These are phyloP conservation scores for Botrytis medusae DNA, from an alignment of 2,329 filamentous ascomycete genomes.

Conservation along the genomic window DNA sequence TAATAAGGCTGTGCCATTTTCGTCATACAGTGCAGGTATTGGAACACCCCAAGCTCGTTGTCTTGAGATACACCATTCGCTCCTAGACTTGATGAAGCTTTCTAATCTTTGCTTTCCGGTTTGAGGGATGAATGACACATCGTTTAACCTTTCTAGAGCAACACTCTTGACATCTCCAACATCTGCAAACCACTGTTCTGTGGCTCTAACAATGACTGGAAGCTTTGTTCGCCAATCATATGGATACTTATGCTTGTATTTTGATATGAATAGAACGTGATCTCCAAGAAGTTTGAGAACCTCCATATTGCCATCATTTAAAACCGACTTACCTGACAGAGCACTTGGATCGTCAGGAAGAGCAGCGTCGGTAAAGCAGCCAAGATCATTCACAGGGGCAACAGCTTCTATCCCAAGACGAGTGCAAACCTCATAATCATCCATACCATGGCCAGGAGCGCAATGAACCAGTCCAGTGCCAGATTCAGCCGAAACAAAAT, in stretches of 20 bases:
- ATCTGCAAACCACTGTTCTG: constrained; percentile 97
- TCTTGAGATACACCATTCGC: constrained; percentile 96
- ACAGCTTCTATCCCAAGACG: constrained; percentile 69
- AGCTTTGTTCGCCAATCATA: constrained; percentile 97
- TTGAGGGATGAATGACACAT: constrained; percentile 77
- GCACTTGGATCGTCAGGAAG: constrained; percentile 66
- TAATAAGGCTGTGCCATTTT: constrained; percentile 72
- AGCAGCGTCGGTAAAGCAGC: constrained; percentile 76
- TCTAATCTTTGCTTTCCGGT: constrained; percentile 72
- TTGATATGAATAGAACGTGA: constrained; percentile 67
- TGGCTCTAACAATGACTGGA: constrained; percentile 87
- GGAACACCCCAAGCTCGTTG: constrained; percentile 96
- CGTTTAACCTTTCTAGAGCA: constrained; percentile 67
- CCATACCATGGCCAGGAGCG: constrained; percentile 93
- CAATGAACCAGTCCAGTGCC: constrained; percentile 94
- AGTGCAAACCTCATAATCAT: constrained; percentile 85
- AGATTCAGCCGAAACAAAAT: constrained; percentile 87
- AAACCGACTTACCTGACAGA: constrained; percentile 71
- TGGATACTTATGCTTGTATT: constrained; percentile 87
- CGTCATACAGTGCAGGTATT: constrained; percentile 84
- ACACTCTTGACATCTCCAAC: constrained; percentile 77
- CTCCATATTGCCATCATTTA: constrained; percentile 65
- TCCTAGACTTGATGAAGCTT: constrained; percentile 83
- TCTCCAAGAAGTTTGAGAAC: constrained; percentile 68
- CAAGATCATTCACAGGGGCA: constrained; percentile 80